Conservation (phyloP, 2,329 filamentous ascomycete genomes). For the Fusarium torreyae region DNA sequence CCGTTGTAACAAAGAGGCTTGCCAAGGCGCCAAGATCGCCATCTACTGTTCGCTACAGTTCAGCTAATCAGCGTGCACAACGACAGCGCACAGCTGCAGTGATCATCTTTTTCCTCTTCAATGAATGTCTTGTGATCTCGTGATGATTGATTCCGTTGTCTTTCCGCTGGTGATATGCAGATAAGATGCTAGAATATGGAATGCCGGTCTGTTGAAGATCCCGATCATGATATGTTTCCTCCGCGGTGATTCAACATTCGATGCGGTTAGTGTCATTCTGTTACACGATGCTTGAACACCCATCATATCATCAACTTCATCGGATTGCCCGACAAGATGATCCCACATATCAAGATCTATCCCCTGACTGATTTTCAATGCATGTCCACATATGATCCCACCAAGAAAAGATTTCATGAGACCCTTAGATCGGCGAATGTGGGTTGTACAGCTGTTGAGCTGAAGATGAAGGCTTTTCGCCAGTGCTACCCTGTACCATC, state of each 20-base stretch:
- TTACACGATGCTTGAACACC: not conserved
- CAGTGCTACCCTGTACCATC: constrained; percentile 20
- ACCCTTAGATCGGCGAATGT: not conserved
- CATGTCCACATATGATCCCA: too few species aligned
- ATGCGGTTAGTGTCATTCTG: not conserved
- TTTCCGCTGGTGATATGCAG: constrained; percentile 7
- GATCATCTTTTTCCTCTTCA: constrained; percentile 24
- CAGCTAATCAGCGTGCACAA: constrained; percentile 5
- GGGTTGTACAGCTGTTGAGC: not conserved
- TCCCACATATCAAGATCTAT: not conserved
- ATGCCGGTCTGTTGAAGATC: not conserved
- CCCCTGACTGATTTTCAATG: too few species aligned
- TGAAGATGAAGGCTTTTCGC: not conserved
- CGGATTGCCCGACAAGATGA: not conserved
- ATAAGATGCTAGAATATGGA: not conserved
- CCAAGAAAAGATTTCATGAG: too few species aligned
- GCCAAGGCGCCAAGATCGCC: constrained; percentile 39
- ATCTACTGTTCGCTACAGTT: constrained; percentile 10
- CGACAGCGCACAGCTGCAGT: not conserved
- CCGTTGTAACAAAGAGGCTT: constrained; percentile 4
- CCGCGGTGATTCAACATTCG: not conserved
- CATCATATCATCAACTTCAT: constrained; percentile 2
- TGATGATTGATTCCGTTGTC: constrained; percentile 8
- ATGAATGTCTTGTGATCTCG: not conserved
- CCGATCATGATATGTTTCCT: not conserved